Conservation (phyloP, 345 rosid species). For the Citrus sp. region DNA sequence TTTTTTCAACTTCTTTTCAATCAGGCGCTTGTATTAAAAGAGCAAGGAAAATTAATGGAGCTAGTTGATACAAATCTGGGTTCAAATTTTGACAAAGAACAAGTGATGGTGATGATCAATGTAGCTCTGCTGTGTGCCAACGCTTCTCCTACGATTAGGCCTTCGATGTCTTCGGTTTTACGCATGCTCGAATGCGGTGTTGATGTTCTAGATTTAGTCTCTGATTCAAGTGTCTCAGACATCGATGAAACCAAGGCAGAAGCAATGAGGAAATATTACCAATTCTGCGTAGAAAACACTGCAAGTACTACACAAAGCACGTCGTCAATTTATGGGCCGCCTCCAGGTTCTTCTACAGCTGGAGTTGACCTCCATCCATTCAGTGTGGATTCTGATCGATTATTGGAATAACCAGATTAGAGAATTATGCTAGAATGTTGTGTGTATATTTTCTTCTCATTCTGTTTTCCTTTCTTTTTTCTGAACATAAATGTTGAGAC, state of each 20-base stretch:
- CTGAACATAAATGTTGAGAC: no score
- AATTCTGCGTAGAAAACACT: not conserved
- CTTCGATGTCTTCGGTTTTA: constrained; percentile 52
- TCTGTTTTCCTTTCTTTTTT: no score
- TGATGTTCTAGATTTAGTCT: constrained; percentile 15
- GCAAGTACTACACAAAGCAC: constrained; percentile 5
- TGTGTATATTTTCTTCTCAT: not conserved
- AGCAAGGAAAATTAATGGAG: constrained; percentile 31
- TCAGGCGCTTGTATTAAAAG: constrained; percentile 42
- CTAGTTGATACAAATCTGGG: constrained; percentile 44
- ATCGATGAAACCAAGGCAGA: constrained; percentile 5
- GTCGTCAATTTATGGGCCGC: not conserved
- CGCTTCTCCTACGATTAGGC: constrained; percentile 36
- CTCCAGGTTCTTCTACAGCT: constrained; percentile 20
- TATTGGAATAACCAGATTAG: constrained; percentile 8
- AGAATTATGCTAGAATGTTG: not conserved
- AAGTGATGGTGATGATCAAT: constrained; percentile 41
- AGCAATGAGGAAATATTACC: constrained; percentile 20
- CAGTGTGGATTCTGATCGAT: not conserved
- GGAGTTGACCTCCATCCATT: constrained; percentile 33
- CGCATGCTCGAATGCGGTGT: constrained; percentile 51
- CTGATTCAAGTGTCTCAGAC: not conserved
- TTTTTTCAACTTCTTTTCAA: not conserved
- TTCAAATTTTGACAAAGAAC: constrained; percentile 35
- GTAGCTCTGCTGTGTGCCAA: constrained; percentile 45